phyloP scores from a whole-genome alignment of 805 yeast genomes.

The Zygotorulaspora danielsina region DNA sequence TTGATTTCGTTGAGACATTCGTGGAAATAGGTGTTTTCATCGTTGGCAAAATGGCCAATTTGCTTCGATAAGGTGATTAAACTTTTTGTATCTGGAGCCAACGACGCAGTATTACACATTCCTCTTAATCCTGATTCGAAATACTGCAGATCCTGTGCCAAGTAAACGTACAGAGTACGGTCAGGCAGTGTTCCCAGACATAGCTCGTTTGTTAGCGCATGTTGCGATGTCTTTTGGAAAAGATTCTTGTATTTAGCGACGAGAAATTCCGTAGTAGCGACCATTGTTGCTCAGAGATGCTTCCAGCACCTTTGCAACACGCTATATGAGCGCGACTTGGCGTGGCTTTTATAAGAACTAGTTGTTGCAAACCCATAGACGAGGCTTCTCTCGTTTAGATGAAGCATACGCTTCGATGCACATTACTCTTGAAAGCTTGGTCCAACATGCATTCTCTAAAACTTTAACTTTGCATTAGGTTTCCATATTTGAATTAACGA shows the following conservation, averaged over 20 bases:
- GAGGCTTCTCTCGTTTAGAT: too few species aligned
- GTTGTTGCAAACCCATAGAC: too few species aligned
- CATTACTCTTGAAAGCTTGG: too few species aligned
- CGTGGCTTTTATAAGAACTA: too few species aligned
- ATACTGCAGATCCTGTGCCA: constrained; percentile 46
- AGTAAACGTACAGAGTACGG: constrained; percentile 40
- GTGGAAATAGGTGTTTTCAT: constrained; percentile 46
- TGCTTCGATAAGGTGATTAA: constrained; percentile 44
- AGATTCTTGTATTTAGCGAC: constrained; percentile 20
- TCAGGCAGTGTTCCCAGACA: constrained; percentile 45
- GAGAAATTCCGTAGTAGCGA: constrained; percentile 22
- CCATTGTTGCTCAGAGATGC: too few species aligned
- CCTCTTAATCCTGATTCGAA: constrained; percentile 41
- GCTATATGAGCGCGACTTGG: too few species aligned
- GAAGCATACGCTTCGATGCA: too few species aligned
- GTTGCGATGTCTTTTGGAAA: constrained; percentile 35
- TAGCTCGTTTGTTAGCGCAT: constrained; percentile 41
- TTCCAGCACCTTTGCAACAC: too few species aligned
- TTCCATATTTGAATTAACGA: too few species aligned
- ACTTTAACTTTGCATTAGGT: not conserved
- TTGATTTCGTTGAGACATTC: constrained; percentile 31
- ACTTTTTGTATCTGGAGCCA: constrained; percentile 39
- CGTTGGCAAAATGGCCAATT: constrained; percentile 45
- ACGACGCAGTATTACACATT: constrained; percentile 42
- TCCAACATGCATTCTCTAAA: not conserved